Evolutionary conservation across 306 rosid genomes (phyloP), one percentile per base, ranked within the genome.

Genomic region (Calophaca sinica): DNA sequence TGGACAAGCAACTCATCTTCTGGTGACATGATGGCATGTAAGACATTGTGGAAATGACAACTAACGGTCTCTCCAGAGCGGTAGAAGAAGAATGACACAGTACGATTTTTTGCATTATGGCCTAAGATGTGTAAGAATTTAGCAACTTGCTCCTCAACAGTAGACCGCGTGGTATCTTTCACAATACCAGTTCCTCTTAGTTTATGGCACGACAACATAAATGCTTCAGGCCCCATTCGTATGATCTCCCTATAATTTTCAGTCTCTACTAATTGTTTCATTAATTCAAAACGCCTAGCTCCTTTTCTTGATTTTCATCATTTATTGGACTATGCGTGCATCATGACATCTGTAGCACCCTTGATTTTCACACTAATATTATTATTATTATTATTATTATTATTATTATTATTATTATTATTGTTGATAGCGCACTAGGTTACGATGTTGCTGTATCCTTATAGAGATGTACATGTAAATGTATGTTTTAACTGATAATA

Each of bases 1-100:
- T 61, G 67, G 6, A 61, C 48, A 12, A 61, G 10, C 11, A 61
- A 61, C 11, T 61, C 67, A n/a, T 61, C 15, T 61, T n/a, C 67
- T 12, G 35, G 35, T 6, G 46, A 13, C 1, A 61, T 7, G 5
- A 36, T 36, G 9, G 7, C 46, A 5, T n/a, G 46, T 13, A 61
- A 61, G 9, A 61, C 29, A 61, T 13, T 13, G 46, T 61, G 29
- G 5, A 60, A 61, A 26, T 38, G 28, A 1, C 66, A 28, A 42
- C 48, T 8, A 7, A 42, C 48, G 2, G 48, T 42, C 11, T 42
- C 48, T 42, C 48, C 48, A 2, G 11, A 42, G 11, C 11, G 11
- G 6, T 42, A 8, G 11, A 8, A 52, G 4, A 52, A 52, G 11
- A 52, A 20, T 20, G 26, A 20, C 26, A 20, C 26, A 20, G 26